These are phyloP conservation scores for Dioszegia crocea DNA, from an alignment of 768 basidiomycete species.

Conservation along the genomic window DNA sequence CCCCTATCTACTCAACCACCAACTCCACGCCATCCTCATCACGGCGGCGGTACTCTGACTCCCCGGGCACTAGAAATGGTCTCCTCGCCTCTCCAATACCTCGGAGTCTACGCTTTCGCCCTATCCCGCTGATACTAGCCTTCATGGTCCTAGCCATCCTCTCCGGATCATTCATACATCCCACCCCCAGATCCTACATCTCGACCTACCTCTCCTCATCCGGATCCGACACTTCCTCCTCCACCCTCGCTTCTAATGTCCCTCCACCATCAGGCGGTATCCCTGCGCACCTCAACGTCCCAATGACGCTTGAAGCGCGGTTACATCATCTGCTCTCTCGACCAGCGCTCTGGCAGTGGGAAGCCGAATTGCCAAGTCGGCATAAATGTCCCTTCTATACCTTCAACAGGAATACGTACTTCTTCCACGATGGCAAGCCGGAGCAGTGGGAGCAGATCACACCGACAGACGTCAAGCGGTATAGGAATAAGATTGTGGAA, in stretches of 20 bases:
- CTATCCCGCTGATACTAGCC: slow-evolving; percentile 7
- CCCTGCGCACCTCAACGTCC: slow-evolving; percentile 20
- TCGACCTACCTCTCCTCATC: slow-evolving; percentile 6
- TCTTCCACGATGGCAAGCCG: slow-evolving; percentile 43
- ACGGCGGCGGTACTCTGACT: slow-evolving; percentile 1
- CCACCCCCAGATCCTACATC: slow-evolving; percentile 1
- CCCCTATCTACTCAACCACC: background rate
- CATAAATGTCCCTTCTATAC: slow-evolving; percentile 43
- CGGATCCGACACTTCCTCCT: slow-evolving; percentile 5
- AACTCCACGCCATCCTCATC: slow-evolving; percentile 2
- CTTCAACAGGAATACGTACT: slow-evolving; percentile 40
- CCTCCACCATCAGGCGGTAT: slow-evolving; percentile 20
- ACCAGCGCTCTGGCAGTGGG: slow-evolving; percentile 38
- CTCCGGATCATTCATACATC: slow-evolving; percentile 10
- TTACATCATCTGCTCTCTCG: slow-evolving; percentile 30
- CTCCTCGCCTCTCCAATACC: slow-evolving; percentile 10
- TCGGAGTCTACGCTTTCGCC: slow-evolving; percentile 3
- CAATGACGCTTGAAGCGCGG: slow-evolving; percentile 29
- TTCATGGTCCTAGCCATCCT: slow-evolving; percentile 19
- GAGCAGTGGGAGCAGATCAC: slow-evolving; percentile 35
- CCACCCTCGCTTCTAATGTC: slow-evolving; percentile 16
- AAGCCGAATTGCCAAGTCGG: slow-evolving; percentile 34
- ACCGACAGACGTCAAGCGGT: slow-evolving; percentile 33
- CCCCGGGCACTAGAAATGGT: slow-evolving; percentile 3
- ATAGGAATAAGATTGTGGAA: slow-evolving; percentile 38